Evolutionary conservation across 192 early-diverging fungal species (phyloP).

Genomic region (Jimgerdemannia lactiflua): DNA sequence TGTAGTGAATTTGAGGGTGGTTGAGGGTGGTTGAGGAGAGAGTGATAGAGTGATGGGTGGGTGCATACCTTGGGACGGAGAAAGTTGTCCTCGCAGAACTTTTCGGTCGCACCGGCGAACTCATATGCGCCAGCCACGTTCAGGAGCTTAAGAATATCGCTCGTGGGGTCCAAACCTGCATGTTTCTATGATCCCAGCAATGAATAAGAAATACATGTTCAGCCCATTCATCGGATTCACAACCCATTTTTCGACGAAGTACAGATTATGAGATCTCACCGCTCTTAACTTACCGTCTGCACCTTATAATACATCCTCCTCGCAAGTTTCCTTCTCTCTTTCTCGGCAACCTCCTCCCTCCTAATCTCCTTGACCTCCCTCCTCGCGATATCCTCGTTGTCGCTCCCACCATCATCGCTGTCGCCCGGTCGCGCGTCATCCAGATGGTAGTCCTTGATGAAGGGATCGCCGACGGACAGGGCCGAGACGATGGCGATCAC

Average conservation of each 20-base stretch:
- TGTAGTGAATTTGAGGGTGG: not conserved
- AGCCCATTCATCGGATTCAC: not conserved
- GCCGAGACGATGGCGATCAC: constrained; percentile 90
- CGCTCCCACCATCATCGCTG: constrained; percentile 30
- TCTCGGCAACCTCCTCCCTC: constrained; percentile 57
- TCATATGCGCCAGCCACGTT: constrained; percentile 90
- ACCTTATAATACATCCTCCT: constrained; percentile 71
- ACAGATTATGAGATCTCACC: no score
- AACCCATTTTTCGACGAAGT: no score
- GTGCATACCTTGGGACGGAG: constrained; percentile 72
- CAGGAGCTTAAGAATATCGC: constrained; percentile 85
- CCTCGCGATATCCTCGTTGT: constrained; percentile 40
- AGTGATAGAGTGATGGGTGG: constrained; percentile 30
- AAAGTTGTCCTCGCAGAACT: constrained; percentile 81
- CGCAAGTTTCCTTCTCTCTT: constrained; percentile 50
- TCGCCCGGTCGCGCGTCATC: constrained; percentile 56
- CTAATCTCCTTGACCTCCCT: constrained; percentile 53
- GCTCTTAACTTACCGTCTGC: constrained; percentile 42
- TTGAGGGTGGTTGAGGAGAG: constrained; percentile 22
- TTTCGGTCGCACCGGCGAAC: constrained; percentile 57
- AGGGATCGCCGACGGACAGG: constrained; percentile 91
- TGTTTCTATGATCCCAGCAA: constrained; percentile 48
- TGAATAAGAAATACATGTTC: not conserved
- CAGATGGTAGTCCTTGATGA: constrained; percentile 73
- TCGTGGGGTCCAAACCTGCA: constrained; percentile 71